A percentile compares a stretch with the other conserved stretches of the same genome.
phyloP scores from a whole-genome alignment of 768 basidiomycete species.

The Boletus barrowsii region DNA sequence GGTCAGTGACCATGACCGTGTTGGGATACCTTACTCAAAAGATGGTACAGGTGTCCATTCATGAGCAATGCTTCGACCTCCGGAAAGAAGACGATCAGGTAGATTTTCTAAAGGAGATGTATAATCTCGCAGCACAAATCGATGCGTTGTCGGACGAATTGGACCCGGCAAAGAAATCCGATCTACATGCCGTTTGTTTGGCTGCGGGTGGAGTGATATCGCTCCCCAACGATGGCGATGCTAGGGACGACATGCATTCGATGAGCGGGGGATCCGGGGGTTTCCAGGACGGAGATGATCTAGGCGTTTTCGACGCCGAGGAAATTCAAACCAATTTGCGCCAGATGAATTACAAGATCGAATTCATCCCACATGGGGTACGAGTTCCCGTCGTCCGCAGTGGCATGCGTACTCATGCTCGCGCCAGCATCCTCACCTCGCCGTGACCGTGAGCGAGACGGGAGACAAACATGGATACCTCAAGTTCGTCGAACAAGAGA shows the following conservation, averaged over 20 bases:
- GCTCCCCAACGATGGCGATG: too few species aligned
- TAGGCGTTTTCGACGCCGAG: neutral
- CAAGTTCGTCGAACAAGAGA: slow-evolving; percentile 3
- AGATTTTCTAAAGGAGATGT: too few species aligned
- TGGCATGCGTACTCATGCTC: neutral
- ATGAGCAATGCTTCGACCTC: neutral
- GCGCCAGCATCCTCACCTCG: neutral
- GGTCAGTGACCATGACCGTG: neutral
- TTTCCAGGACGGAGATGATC: neutral
- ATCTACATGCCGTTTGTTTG: too few species aligned
- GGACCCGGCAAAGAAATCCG: too few species aligned
- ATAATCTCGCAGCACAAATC: too few species aligned
- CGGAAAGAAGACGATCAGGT: neutral
- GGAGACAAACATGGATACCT: slow-evolving; percentile 1
- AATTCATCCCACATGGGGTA: neutral
- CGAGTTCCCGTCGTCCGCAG: neutral
- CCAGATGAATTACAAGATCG: neutral
- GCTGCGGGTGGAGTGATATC: too few species aligned
- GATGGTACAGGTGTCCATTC: neutral
- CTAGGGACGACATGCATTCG: too few species aligned
- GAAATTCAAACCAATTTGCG: neutral
- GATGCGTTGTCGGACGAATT: too few species aligned
- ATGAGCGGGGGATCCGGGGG: too few species aligned
- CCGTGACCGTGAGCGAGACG: neutral
- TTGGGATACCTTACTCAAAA: neutral